These are phyloP conservation scores for Ogataea methanolica DNA, from an alignment of 805 yeast species.

Conservation along the genomic window DNA sequence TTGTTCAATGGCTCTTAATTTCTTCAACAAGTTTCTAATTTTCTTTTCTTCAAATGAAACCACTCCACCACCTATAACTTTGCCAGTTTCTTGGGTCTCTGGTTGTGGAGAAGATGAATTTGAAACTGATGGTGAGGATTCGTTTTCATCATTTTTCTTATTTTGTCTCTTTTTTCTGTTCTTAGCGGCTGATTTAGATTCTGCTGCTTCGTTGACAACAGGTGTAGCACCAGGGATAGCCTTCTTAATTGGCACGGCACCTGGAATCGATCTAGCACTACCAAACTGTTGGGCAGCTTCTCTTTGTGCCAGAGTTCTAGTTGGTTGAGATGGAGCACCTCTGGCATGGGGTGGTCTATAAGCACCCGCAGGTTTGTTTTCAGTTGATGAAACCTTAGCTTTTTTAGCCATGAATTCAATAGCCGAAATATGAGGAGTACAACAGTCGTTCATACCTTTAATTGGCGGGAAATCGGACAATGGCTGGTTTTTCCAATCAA, in stretches of 20 bases:
- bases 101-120: conserved; percentile 7
- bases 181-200: conserved; percentile 63
- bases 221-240: conserved; percentile 57
- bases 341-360: conserved; percentile 95
- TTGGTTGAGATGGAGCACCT: conserved; percentile 33
- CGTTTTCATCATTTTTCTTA: conserved; percentile 34
- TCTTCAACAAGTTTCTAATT: conserved; percentile 83
- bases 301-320: conserved; percentile 54
- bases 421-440: conserved; percentile 70
- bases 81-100: conserved; percentile 20
- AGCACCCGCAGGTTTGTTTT: conserved; percentile 71
- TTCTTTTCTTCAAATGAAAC: conserved; percentile 85
- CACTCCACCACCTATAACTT: conserved; percentile 53
- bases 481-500: conserved; percentile 77
- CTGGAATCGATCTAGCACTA: conserved; percentile 24
- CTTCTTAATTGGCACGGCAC: conserved; percentile 27
- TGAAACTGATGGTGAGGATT: neutral
- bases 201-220: conserved; percentile 31
- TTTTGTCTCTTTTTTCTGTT: conserved; percentile 73
- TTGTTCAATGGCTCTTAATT: conserved; percentile 91
- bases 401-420: conserved; percentile 47
- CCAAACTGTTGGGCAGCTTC: conserved; percentile 35
- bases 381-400: conserved; percentile 27
- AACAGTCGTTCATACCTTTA: conserved; percentile 48
- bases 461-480: conserved; percentile 50